A percentile compares a stretch with the other conserved stretches of the same genome.
Conservation (phyloP, 805 yeast genomes). For the Ogataea glucozyma region DNA sequence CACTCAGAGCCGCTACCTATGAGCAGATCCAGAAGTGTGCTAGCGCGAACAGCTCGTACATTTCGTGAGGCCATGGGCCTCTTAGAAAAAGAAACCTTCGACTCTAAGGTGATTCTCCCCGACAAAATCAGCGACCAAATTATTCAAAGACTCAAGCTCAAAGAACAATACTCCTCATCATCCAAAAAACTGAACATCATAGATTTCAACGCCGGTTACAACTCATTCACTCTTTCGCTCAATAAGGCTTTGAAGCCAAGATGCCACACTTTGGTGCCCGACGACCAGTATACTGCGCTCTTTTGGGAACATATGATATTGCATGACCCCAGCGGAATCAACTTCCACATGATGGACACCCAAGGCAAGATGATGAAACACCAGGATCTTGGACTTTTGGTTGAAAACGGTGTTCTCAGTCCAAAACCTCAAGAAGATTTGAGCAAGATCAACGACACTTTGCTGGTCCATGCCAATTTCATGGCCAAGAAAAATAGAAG, state of each 20-base stretch:
- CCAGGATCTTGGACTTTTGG: conserved; percentile 30
- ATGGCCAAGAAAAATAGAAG: conserved; percentile 56
- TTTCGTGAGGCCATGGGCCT: conserved; percentile 13
- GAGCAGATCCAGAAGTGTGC: conserved; percentile 10
- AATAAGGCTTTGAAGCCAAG: conserved; percentile 60
- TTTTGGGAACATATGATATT: conserved; percentile 27
- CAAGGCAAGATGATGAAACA: conserved; percentile 22
- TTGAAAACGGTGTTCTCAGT: conserved; percentile 43
- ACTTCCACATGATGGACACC: conserved; percentile 18
- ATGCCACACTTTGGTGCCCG: conserved; percentile 56
- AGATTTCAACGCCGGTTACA: conserved; percentile 61
- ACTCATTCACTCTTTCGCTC: conserved; percentile 62
- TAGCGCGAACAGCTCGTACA: conserved; percentile 7
- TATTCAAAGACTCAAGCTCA: conserved; percentile 48
- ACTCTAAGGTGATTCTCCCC: conserved; percentile 16
- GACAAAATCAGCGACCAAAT: conserved; percentile 32
- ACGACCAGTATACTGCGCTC: conserved; percentile 17
- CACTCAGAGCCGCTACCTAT: not conserved
- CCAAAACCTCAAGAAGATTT: conserved; percentile 31
- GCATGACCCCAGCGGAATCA: conserved; percentile 18
- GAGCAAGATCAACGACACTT: conserved; percentile 27
- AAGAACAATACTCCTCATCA: conserved; percentile 36
- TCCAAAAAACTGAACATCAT: conserved; percentile 47
- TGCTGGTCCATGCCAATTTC: conserved; percentile 34
- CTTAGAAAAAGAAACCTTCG: conserved; percentile 10